These are phyloP conservation scores for Euptelea pleiosperma DNA, from an alignment of 164 flowering plant species.

Conservation along the genomic window DNA sequence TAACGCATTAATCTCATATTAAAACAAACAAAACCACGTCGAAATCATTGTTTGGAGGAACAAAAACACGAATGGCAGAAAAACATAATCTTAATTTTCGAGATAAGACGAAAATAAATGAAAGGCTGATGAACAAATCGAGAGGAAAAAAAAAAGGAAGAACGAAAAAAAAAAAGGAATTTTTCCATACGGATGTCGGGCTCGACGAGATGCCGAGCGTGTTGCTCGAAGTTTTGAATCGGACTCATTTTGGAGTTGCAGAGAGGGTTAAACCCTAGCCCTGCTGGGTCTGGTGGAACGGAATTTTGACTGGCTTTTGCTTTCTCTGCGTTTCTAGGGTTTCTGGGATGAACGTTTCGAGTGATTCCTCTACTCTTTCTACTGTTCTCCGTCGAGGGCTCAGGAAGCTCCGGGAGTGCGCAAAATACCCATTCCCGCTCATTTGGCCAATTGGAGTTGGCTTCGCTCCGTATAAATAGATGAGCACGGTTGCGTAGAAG, in stretches of 20 bases:
- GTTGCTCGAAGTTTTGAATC: conserved; percentile 92
- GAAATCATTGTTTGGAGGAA: background rate
- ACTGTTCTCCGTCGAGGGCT: too few relatives aligned
- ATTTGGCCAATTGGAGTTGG: too few relatives aligned
- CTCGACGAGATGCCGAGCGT: conserved; percentile 70
- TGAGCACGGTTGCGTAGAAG: too few relatives aligned
- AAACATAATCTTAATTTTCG: too few relatives aligned
- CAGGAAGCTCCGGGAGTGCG: too few relatives aligned
- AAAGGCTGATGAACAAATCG: background rate
- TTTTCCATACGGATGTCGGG: conserved; percentile 69
- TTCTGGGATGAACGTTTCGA: background rate
- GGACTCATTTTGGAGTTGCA: conserved; percentile 64
- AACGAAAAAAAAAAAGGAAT: conserved; percentile 13
- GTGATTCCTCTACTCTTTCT: too few relatives aligned
- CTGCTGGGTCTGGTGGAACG: background rate
- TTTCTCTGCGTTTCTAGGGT: conserved; percentile 10
- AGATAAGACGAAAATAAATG: too few relatives aligned
- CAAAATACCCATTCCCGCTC: too few relatives aligned
- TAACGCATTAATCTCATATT: too few relatives aligned
- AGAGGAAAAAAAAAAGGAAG: background rate
- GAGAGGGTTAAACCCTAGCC: conserved; percentile 12
- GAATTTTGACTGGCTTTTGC: background rate
- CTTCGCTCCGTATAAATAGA: too few relatives aligned
- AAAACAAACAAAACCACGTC: background rate
- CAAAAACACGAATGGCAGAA: background rate